These are phyloP conservation scores for Chenopodium suecicum DNA, from an alignment of 148 eudicot species.

Conservation along the genomic window DNA sequence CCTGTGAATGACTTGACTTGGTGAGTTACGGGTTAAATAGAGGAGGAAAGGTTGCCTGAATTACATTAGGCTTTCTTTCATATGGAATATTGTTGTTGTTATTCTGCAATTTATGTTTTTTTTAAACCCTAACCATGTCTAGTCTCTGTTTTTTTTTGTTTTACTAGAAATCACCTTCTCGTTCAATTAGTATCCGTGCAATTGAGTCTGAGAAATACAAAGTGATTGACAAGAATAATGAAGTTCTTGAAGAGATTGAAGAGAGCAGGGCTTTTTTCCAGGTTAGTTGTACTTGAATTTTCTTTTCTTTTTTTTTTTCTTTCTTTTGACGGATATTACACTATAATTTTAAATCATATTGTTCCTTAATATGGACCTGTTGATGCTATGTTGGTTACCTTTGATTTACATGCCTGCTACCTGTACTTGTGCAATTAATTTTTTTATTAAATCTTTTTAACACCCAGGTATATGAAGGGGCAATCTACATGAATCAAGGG, in stretches of 20 bases:
- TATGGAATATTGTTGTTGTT: not conserved
- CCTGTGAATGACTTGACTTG: too few species aligned
- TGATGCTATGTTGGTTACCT: conserved; percentile 22
- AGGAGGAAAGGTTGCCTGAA: too few species aligned
- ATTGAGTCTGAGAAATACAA: conserved; percentile 78
- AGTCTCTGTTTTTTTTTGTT: not conserved
- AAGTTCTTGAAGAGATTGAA: conserved; percentile 95
- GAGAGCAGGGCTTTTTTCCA: conserved; percentile 98
- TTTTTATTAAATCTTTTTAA: conserved; percentile 6
- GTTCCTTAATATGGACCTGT: conserved; percentile 1
- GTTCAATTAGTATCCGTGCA: conserved; percentile 75
- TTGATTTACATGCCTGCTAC: conserved; percentile 1
- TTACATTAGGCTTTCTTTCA: too few species aligned
- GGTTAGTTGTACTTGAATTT: conserved; percentile 36
- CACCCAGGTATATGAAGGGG: conserved; percentile 90
- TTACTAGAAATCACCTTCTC: conserved; percentile 69
- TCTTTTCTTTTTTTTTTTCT: not conserved
- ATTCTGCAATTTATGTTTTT: not conserved
- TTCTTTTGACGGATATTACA: not conserved
- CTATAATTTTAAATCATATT: not conserved
- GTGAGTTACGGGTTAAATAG: too few species aligned
- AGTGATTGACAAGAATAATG: conserved; percentile 70
- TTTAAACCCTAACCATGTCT: not conserved
- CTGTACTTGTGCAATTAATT: not conserved
- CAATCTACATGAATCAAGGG: conserved; percentile 95